Evolutionary conservation across 768 basidiomycete species (phyloP), one percentile per base, ranked within the genome.

Genomic region (Agrocybe pediades): DNA sequence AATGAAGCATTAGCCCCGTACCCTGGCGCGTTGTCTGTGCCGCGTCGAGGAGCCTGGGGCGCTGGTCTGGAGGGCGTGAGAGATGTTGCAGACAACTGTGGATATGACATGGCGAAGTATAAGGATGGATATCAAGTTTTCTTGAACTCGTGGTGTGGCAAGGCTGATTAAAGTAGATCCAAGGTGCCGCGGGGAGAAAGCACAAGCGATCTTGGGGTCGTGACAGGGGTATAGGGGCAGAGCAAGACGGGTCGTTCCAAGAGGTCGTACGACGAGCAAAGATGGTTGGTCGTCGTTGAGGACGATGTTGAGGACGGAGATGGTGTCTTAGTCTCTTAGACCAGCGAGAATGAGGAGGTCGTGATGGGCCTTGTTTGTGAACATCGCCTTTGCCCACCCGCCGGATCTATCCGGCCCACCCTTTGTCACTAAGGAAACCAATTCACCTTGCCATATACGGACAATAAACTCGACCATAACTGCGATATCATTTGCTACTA

Each of bases 21-120:
- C 46, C 60, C 61, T 26, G 66, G 61, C 17, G 72, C 59, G 9
- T 66, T 57, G 49, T 84, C 79, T 0, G 71, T 65, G 16, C 67
- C 71, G 49, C 78, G 77, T 21, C 84, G 76, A 2, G 89, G 89
- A 2, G 84, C 87, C 49, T 82, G 83, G 13, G 90, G 90, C 4
- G 90, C 89, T 49, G 91, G 89, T 36, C 90, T 80, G 30, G 87
- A 83, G 49, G 90, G 90, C 0, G 87, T 90, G 55, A 92, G 72
- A 48, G 87, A 87, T 39, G 81, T 70, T 19, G 83, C 57, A 24
- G 75, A 65, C 26, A 75, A 68, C 56, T 71, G 71, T 40, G 71
- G 68, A 63, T 68, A 75, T 33, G 74, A 59, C 75, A 77, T 76
- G 40, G 39, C 20, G 16, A 16, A 41, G 30, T 9, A 30, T 26